A percentile compares a stretch with the other conserved stretches of the same genome.
Conservation (phyloP, 805 yeast species). For the Yarrowia sp. region DNA sequence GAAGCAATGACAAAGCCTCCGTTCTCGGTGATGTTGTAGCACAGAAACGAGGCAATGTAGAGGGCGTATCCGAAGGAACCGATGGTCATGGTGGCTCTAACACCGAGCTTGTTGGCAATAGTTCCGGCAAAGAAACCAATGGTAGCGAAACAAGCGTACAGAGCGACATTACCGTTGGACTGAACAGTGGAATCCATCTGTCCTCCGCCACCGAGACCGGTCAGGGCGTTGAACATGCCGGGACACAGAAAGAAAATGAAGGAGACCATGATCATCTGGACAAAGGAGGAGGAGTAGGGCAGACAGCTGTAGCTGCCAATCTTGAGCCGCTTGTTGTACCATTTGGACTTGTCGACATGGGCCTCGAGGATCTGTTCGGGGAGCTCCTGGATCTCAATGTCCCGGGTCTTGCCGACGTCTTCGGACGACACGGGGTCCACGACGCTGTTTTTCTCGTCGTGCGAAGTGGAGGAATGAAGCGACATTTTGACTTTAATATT, state of each 20-base stretch:
- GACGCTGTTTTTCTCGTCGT: slow-evolving; percentile 17
- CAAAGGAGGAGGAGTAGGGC: slow-evolving; percentile 39
- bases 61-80: slow-evolving; percentile 59
- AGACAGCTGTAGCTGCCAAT: slow-evolving; percentile 14
- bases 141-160: slow-evolving; percentile 63
- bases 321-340: slow-evolving; percentile 23
- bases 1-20: slow-evolving; percentile 62
- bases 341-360: slow-evolving; percentile 24
- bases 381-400: slow-evolving; percentile 18
- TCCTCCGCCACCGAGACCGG: slow-evolving; percentile 61
- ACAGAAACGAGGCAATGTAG: slow-evolving; percentile 57
- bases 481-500: slow-evolving; percentile 34
- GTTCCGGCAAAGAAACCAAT: slow-evolving; percentile 66
- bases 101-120: slow-evolving; percentile 59
- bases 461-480: slow-evolving; percentile 24
- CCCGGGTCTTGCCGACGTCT: slow-evolving; percentile 11
- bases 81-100: slow-evolving; percentile 52
- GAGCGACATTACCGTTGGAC: slow-evolving; percentile 60
- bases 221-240: slow-evolving; percentile 60
- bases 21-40: slow-evolving; percentile 55
- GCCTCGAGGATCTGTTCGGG: slow-evolving; percentile 30
- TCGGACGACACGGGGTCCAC: slow-evolving; percentile 29
- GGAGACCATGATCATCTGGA: slow-evolving; percentile 57
- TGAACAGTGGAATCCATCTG: slow-evolving; percentile 49
- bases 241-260: slow-evolving; percentile 60